Conservation (phyloP, 2,329 filamentous ascomycete species). For the Lecanicillium sp. region DNA sequence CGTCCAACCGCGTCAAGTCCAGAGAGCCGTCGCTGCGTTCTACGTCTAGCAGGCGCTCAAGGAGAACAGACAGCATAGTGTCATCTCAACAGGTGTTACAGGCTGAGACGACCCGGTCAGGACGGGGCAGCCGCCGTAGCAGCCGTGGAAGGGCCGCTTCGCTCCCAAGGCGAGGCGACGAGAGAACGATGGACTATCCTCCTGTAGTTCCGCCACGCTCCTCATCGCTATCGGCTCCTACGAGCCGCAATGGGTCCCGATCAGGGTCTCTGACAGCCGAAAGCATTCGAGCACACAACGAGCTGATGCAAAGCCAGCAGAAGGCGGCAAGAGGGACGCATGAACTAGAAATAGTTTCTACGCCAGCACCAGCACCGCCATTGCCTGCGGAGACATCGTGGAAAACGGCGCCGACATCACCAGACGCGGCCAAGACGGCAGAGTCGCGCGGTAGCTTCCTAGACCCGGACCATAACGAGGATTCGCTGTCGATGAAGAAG, state of each 20-base stretch:
- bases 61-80: slow-evolving; percentile 42
- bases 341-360: slow-evolving; percentile 19
- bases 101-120: not conserved
- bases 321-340: slow-evolving; percentile 15
- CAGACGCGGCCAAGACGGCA: not conserved
- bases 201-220: slow-evolving; percentile 48
- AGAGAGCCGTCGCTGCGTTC: slow-evolving; percentile 51
- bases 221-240: slow-evolving; percentile 56
- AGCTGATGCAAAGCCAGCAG: slow-evolving; percentile 20
- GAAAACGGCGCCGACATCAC: slow-evolving; percentile 2
- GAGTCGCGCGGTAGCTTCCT: slow-evolving; percentile 25
- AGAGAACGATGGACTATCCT: slow-evolving; percentile 53
- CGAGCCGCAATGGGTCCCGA: slow-evolving; percentile 49
- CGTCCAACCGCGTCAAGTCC: slow-evolving; percentile 45
- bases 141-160: not conserved
- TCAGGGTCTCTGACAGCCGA: slow-evolving; percentile 50
- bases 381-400: not conserved
- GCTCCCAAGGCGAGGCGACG: slow-evolving; percentile 22
- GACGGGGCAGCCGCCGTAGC: too few species aligned
- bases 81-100: slow-evolving; percentile 30
- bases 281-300: slow-evolving; percentile 49
- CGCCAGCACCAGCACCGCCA: too few species aligned
- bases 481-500: slow-evolving; percentile 44
- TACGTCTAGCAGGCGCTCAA: slow-evolving; percentile 50
- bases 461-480: slow-evolving; percentile 41